A percentile compares a stretch with the other conserved stretches of the same genome.
Conservation (phyloP, 1,284 basidiomycete species). For the Irpex lacteus region DNA sequence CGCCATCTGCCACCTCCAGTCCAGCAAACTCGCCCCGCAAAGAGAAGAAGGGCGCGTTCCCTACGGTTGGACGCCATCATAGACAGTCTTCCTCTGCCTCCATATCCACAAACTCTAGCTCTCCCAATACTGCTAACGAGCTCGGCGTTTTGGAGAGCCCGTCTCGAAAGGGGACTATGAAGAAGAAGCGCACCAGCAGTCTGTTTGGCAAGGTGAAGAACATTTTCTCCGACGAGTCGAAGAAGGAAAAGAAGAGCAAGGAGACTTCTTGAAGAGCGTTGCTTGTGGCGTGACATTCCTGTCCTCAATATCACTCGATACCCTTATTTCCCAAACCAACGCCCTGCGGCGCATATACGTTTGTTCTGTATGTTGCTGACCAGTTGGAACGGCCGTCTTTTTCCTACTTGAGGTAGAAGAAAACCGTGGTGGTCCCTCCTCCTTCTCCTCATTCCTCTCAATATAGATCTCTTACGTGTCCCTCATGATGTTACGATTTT, state of each 20-base stretch:
- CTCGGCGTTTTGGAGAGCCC: slow-evolving; percentile 14
- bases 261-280: neutral
- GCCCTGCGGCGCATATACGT: too few species aligned
- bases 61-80: slow-evolving; percentile 25
- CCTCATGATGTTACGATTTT: neutral
- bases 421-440: neutral
- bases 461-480: too few species aligned
- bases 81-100: slow-evolving; percentile 23
- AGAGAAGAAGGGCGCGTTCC: slow-evolving; percentile 30
- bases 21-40: slow-evolving; percentile 18
- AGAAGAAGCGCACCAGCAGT: slow-evolving; percentile 27
- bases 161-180: slow-evolving; percentile 16
- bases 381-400: neutral
- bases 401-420: neutral
- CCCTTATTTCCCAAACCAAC: neutral
- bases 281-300: too few species aligned
- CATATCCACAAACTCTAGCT: slow-evolving; percentile 14
- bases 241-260: slow-evolving; percentile 10
- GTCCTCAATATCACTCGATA: neutral
- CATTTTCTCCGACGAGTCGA: slow-evolving; percentile 23
- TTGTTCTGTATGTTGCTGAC: neutral
- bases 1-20: slow-evolving; percentile 15
- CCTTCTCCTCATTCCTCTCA: neutral
- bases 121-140: slow-evolving; percentile 19
- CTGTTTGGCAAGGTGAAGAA: slow-evolving; percentile 30